Conservation (phyloP, 768 basidiomycete species). For the Rhodotorula kratochvilovae region DNA sequence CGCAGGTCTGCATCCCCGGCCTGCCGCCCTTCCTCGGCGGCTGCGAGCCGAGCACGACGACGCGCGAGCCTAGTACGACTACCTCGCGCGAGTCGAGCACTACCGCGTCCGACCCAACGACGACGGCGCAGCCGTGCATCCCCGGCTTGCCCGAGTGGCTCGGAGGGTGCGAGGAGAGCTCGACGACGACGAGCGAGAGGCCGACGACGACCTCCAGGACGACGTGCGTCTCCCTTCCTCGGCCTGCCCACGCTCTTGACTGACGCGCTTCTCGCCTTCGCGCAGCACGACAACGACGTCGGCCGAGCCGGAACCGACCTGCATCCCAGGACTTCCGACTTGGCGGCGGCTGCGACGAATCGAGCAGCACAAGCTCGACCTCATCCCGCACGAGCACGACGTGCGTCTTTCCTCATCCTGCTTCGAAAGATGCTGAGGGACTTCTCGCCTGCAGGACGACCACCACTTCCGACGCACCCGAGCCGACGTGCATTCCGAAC, state of each 20-base stretch:
- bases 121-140: neutral
- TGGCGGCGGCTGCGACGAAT: neutral
- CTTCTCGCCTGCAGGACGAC: no score
- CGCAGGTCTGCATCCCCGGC: neutral
- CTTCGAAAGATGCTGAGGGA: no score
- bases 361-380: no score
- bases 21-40: conserved; percentile 1
- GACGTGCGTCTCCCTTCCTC: no score
- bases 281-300: no score
- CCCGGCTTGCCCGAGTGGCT: neutral
- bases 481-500: neutral
- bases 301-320: neutral
- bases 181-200: neutral
- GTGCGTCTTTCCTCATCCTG: no score
- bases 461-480: no score
- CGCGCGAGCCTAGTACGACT: neutral
- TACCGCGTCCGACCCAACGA: neutral
- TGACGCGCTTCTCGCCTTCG: no score
- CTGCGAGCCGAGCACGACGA: neutral
- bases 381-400: no score
- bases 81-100: neutral
- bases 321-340: neutral
- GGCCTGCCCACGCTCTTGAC: no score
- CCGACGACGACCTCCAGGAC: no score
- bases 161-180: neutral